Conservation (phyloP, 345 rosid species). For the Trapa bicornis region DNA sequence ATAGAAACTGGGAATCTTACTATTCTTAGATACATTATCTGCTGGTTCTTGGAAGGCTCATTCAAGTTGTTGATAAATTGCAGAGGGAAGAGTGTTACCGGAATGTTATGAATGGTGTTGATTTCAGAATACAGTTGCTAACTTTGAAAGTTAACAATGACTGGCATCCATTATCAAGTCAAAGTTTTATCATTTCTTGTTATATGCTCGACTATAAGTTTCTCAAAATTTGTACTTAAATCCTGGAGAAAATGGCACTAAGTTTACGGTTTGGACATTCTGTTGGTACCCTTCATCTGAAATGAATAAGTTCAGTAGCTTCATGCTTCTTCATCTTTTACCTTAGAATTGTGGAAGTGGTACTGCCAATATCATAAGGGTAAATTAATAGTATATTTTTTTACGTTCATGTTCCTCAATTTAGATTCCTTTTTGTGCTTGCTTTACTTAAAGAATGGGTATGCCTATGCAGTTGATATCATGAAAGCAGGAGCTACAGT, state of each 20-base stretch:
- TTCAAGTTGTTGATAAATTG: not conserved
- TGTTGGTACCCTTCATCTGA: not conserved
- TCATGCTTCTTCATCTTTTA: not conserved
- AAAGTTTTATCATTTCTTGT: not conserved
- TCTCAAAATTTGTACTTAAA: not conserved
- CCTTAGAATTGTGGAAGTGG: not conserved
- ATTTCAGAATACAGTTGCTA: not conserved
- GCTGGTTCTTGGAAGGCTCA: not conserved
- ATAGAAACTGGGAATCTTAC: not conserved
- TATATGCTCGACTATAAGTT: not conserved
- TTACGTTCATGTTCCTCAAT: not conserved
- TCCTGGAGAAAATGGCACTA: not conserved
- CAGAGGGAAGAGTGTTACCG: not conserved
- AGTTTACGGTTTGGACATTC: not conserved
- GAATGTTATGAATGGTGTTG: not conserved
- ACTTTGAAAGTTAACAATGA: no score
- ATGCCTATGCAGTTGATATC: constrained; percentile 46
- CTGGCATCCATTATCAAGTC: not conserved
- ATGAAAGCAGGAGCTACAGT: constrained; percentile 59
- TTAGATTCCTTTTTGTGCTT: not conserved
- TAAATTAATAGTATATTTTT: not conserved
- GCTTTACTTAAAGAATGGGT: not conserved
- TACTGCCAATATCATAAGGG: not conserved
- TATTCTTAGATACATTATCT: not conserved
- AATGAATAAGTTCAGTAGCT: not conserved